Conservation (phyloP, 768 basidiomycete genomes). For the Russula sp. region DNA sequence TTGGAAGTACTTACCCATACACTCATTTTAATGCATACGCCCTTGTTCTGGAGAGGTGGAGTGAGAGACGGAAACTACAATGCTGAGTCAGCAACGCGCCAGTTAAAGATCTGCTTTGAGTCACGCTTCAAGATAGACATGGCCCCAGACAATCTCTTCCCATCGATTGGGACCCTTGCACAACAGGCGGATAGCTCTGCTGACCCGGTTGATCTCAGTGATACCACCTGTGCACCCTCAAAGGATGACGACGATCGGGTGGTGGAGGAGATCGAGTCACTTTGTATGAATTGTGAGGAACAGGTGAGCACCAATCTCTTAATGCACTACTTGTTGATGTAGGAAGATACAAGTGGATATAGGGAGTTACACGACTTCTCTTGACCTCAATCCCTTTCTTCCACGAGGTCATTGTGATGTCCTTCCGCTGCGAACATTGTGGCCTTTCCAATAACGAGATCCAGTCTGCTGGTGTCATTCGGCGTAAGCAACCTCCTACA, state of each 20-base stretch:
- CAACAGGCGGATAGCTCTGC: constrained; percentile 44
- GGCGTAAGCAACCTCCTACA: constrained; percentile 54
- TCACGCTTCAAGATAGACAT: constrained; percentile 2
- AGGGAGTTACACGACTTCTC: constrained; percentile 87
- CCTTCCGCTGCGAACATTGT: constrained; percentile 94
- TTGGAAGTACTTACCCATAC: constrained; percentile 22
- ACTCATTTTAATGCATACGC: constrained; percentile 3
- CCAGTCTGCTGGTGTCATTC: constrained; percentile 82
- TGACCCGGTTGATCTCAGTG: constrained; percentile 26
- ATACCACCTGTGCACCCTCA: constrained; percentile 21
- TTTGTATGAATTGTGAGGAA: constrained; percentile 92
- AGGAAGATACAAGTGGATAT: constrained; percentile 27
- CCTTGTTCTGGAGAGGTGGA: not conserved
- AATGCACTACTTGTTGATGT: not conserved
- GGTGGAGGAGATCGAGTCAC: constrained; percentile 80
- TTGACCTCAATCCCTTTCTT: constrained; percentile 95
- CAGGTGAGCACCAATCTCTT: constrained; percentile 54
- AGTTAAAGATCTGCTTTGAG: not conserved
- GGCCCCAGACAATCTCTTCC: constrained; percentile 47
- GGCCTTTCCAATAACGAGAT: constrained; percentile 90
- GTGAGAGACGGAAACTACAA: not conserved
- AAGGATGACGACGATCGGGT: constrained; percentile 56
- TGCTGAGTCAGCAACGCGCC: constrained; percentile 23
- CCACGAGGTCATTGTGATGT: constrained; percentile 92
- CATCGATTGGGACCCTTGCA: constrained; percentile 55